Conservation (phyloP, 768 basidiomycete genomes). For the Lanmaoa rubissima region DNA sequence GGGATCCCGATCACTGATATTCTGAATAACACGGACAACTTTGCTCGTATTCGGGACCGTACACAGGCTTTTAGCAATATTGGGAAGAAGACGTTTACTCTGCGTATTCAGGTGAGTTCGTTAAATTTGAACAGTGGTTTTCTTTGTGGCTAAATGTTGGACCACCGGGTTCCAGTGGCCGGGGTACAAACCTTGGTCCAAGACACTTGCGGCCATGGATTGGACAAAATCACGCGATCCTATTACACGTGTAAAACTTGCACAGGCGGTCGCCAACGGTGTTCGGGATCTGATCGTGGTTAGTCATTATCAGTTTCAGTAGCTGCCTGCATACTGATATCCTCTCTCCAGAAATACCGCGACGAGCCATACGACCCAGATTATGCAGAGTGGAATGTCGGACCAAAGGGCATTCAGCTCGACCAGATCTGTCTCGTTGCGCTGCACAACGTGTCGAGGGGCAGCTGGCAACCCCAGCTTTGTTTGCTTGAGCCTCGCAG, state of each 20-base stretch:
- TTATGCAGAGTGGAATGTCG: constrained; percentile 22
- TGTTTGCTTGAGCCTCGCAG: constrained; percentile 40
- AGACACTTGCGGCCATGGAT: constrained; percentile 75
- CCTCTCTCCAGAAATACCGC: constrained; percentile 11
- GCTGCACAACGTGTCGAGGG: constrained; percentile 74
- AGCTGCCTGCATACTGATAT: constrained; percentile 10
- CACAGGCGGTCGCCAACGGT: constrained; percentile 71
- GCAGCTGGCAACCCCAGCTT: constrained; percentile 76
- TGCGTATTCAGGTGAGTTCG: constrained; percentile 62
- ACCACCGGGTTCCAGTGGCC: constrained; percentile 56
- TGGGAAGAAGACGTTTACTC: constrained; percentile 71
- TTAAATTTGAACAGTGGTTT: background rate
- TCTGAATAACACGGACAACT: constrained; percentile 47
- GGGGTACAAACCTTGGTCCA: constrained; percentile 69
- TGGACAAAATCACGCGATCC: constrained; percentile 73
- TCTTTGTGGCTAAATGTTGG: background rate
- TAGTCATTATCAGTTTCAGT: background rate
- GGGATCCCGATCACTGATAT: constrained; percentile 66
- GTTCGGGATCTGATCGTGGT: constrained; percentile 66
- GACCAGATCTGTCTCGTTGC: constrained; percentile 54
- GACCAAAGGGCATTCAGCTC: constrained; percentile 23
- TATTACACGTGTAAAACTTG: constrained; percentile 69
- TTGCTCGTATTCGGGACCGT: constrained; percentile 47
- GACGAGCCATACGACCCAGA: constrained; percentile 9
- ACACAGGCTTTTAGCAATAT: constrained; percentile 58